A percentile compares a stretch with the other conserved stretches of the same genome.
Conservation (phyloP, 1,284 basidiomycete genomes). For the Irpex sp. region DNA sequence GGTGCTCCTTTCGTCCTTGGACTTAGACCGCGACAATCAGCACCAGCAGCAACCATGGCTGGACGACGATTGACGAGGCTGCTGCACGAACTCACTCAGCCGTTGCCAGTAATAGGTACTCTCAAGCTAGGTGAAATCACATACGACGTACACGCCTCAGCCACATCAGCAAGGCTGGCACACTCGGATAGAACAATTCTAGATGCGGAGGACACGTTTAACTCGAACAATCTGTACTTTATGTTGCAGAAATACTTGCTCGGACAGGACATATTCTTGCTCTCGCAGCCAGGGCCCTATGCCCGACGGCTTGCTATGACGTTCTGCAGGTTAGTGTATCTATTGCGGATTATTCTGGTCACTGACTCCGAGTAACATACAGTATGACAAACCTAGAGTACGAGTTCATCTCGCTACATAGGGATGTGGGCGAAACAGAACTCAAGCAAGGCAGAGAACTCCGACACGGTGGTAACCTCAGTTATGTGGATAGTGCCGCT, state of each 20-base stretch:
- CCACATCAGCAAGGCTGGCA: slow-evolving; percentile 55
- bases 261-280: slow-evolving; percentile 71
- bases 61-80: slow-evolving; percentile 56
- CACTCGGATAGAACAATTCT: slow-evolving; percentile 50
- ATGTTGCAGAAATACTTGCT: slow-evolving; percentile 76
- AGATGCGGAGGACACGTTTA: slow-evolving; percentile 58
- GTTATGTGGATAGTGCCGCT: slow-evolving; percentile 73
- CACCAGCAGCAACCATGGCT: slow-evolving; percentile 27
- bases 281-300: slow-evolving; percentile 74
- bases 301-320: slow-evolving; percentile 67
- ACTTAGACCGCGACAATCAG: not conserved
- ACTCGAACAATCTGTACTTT: slow-evolving; percentile 67
- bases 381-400: slow-evolving; percentile 74
- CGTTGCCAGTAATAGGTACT: slow-evolving; percentile 54
- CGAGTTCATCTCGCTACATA: slow-evolving; percentile 70
- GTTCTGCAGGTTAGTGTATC: slow-evolving; percentile 60
- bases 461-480: slow-evolving; percentile 62
- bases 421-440: slow-evolving; percentile 77
- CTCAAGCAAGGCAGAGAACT: slow-evolving; percentile 78
- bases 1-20: not conserved
- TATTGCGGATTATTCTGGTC: not conserved
- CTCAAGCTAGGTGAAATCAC: slow-evolving; percentile 65
- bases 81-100: slow-evolving; percentile 48
- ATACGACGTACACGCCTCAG: slow-evolving; percentile 59
- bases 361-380: not conserved